Evolutionary conservation across 305 asterid species (phyloP).

Genomic region (Fraxinus albicans): DNA sequence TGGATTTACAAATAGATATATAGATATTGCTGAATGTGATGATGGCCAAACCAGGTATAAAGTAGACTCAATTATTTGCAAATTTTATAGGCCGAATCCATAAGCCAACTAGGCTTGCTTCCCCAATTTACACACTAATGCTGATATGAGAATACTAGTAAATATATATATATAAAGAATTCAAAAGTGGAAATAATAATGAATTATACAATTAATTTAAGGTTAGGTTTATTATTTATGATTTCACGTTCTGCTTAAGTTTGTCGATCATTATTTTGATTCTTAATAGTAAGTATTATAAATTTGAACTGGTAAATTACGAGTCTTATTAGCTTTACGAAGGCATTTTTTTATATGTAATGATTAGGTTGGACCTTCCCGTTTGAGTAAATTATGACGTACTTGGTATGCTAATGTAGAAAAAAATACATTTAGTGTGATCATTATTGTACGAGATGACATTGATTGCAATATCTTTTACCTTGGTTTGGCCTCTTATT

Average conservation of each 20-base stretch:
- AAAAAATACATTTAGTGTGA: no score
- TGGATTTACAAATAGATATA: not conserved
- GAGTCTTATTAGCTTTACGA: not conserved
- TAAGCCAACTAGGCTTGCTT: not conserved
- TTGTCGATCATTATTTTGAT: not conserved
- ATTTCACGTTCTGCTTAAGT: not conserved
- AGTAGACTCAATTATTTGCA: not conserved
- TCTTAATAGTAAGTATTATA: no score
- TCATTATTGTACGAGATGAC: no score
- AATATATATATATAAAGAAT: no score
- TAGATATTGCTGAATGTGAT: not conserved
- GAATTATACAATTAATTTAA: not conserved
- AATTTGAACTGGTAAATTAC: not conserved
- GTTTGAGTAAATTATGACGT: not conserved
- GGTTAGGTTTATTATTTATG: no score
- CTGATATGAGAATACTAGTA: not conserved
- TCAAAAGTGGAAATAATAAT: not conserved
- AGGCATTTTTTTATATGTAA: not conserved
- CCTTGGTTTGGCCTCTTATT: no score
- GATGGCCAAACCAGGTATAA: not conserved
- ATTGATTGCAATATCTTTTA: no score
- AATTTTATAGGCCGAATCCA: not conserved
- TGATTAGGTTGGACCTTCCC: not conserved
- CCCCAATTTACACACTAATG: not conserved
- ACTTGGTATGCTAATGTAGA: no score